Evolutionary conservation across 345 rosid species (phyloP), one percentile per base, ranked within the genome.

Genomic region (Draba incana): DNA sequence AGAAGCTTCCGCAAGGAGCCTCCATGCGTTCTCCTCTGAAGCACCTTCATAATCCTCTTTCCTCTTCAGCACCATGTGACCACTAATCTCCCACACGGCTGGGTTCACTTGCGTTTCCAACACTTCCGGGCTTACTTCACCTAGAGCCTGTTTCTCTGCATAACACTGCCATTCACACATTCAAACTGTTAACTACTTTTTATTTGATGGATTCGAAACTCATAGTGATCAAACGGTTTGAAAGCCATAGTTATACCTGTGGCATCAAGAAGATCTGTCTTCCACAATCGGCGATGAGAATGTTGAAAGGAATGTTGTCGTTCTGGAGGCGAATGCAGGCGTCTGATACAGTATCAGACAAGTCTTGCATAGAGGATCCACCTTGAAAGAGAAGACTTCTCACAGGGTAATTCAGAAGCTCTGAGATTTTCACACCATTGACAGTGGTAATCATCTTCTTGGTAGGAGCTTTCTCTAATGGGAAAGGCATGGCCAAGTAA

Each of bases 51-150:
- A 94, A 79, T 94, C 98, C 78, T 84, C 77, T 83, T 80, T 94
- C 85, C 96, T 89, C 84, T 94, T 92, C 39, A 94, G 75, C 70
- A 94, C 99, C 80, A 94, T 92, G 60, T 94, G 99, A 13, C 99
- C 99, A 53, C 98, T 92, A 16, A 94, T 94, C 70, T 94, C 99
- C 99, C 98, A 94, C 55, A 94, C 99, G 0, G 99, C 99, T 53
- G 99, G 99, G 77, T 94, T 94, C 80, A 94, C 99, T 60, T 92
- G 99, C 2, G 99, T 94, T 61, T 92, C 98, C 68, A 91, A 75
- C 47, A 94, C 84, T 81, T 89, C 93, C 0, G 83, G 37, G 75
- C 88, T 89, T 69, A 94, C 99, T 78, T 94, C 98, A 61, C 98
- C 99, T 15, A 89, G 87, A 64, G 99, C 99, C 85, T 89, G 99